Evolutionary conservation across 371 early-diverging fungal species (phyloP).

Genomic region (Blastocladiella emersonii): DNA sequence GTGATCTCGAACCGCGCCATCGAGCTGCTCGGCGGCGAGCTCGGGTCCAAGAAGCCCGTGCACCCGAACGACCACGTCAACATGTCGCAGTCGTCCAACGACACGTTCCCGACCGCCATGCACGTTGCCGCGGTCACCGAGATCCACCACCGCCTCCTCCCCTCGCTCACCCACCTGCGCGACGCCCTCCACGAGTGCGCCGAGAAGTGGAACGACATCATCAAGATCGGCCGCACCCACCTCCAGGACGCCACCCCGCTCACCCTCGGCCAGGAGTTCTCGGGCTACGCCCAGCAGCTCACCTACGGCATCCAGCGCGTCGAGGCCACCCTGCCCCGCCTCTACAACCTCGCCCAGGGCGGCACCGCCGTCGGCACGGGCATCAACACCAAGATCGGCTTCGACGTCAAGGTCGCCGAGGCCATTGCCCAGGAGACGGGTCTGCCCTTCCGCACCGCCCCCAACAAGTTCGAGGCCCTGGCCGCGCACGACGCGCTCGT

Average conservation of each 20-base stretch:
- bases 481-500: constrained; percentile 93
- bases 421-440: constrained; percentile 64
- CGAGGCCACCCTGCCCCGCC: constrained; percentile 55
- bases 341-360: constrained; percentile 83
- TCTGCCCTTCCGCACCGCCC: constrained; percentile 76
- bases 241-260: constrained; percentile 91
- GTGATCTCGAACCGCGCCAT: constrained; percentile 94
- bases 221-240: constrained; percentile 94
- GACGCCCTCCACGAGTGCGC: constrained; percentile 58
- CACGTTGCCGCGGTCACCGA: constrained; percentile 80
- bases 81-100: constrained; percentile 91
- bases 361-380: constrained; percentile 96
- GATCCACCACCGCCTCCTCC: constrained; percentile 59
- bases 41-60: constrained; percentile 79
- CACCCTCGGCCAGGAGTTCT: constrained; percentile 94
- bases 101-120: constrained; percentile 98
- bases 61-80: constrained; percentile 97
- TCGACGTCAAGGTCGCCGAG: constrained; percentile 69
- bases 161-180: constrained; percentile 58
- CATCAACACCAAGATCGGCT: constrained; percentile 78
- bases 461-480: constrained; percentile 95
- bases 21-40: constrained; percentile 76
- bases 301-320: constrained; percentile 72
- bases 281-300: constrained; percentile 82
- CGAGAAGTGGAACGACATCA: constrained; percentile 63